phyloP scores from a whole-genome alignment of 495 filamentous ascomycete genomes.

The Penicillium herquei region DNA sequence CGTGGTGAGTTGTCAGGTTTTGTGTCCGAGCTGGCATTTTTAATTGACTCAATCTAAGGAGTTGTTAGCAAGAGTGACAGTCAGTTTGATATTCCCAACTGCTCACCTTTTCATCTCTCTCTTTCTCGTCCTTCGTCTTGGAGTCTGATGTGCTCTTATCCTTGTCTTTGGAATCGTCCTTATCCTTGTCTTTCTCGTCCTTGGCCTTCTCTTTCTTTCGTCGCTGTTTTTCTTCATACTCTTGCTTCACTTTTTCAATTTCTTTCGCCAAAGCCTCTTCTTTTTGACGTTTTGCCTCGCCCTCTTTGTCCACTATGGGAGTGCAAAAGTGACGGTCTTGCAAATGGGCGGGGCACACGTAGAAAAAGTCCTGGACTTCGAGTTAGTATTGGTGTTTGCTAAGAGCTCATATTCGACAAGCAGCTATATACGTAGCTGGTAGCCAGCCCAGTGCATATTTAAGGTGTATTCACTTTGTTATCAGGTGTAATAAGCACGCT shows the following conservation, averaged over 20 bases:
- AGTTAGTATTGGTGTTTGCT: background rate
- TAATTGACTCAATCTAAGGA: slow-evolving; percentile 38
- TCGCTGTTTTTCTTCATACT: slow-evolving; percentile 44
- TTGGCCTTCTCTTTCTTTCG: slow-evolving; percentile 35
- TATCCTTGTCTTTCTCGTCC: slow-evolving; percentile 46
- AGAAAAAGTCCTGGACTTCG: slow-evolving; percentile 84
- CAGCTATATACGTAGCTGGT: background rate
- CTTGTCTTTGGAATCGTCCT: slow-evolving; percentile 47
- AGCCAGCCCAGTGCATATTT: background rate
- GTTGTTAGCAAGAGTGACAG: background rate
- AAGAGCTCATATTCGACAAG: background rate
- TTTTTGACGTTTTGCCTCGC: slow-evolving; percentile 62
- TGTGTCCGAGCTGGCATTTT: slow-evolving; percentile 29
- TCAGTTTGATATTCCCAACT: background rate
- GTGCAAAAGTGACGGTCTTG: slow-evolving; percentile 80
- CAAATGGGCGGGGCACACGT: slow-evolving; percentile 80
- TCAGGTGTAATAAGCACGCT: slow-evolving; percentile 88
- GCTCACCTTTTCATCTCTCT: slow-evolving; percentile 54
- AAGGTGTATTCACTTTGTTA: slow-evolving; percentile 64
- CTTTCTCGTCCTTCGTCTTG: slow-evolving; percentile 46
- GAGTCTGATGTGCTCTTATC: slow-evolving; percentile 21
- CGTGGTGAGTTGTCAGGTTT: slow-evolving; percentile 56
- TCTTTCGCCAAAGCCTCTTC: slow-evolving; percentile 68
- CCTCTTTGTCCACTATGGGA: slow-evolving; percentile 75
- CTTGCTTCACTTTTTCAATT: slow-evolving; percentile 69